Evolutionary conservation across 2,329 filamentous ascomycete genomes (phyloP).

Genomic region (Fusarium chaquense): DNA sequence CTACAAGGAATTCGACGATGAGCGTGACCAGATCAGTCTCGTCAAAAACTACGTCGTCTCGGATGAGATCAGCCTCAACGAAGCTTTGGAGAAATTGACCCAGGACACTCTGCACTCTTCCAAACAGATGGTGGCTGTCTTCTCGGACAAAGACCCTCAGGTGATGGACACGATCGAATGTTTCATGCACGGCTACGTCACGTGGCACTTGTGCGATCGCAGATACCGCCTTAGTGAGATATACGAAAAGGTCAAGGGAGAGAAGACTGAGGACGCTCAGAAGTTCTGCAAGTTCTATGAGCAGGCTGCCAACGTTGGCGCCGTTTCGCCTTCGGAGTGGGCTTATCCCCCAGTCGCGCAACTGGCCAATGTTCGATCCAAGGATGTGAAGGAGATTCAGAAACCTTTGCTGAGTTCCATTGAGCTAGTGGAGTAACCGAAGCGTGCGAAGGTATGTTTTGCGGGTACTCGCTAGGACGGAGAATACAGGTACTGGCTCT

Average conservation of each 20-base stretch:
- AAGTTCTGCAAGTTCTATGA: not conserved
- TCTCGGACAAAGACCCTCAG: not conserved
- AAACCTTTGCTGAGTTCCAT: not conserved
- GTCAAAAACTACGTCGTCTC: not conserved
- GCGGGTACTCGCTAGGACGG: no score
- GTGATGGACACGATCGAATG: conserved; percentile 6
- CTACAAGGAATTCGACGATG: conserved; percentile 6
- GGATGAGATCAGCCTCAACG: not conserved
- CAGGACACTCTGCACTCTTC: not conserved
- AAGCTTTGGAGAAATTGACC: not conserved
- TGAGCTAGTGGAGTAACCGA: not conserved
- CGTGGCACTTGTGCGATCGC: not conserved
- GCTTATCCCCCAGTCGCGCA: not conserved
- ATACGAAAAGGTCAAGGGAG: not conserved
- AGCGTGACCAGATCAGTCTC: conserved; percentile 1
- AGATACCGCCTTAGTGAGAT: not conserved
- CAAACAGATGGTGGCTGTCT: conserved; percentile 1
- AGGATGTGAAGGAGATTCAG: not conserved
- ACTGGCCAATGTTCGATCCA: not conserved
- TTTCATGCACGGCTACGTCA: conserved; percentile 5
- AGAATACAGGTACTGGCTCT: no score
- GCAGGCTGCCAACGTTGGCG: not conserved
- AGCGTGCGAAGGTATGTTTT: not conserved
- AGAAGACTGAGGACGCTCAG: not conserved
- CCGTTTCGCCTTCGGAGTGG: not conserved